A percentile compares a stretch with the other conserved stretches of the same genome.
Conservation (phyloP, 257 asterid species). For the Solanum chilense region DNA sequence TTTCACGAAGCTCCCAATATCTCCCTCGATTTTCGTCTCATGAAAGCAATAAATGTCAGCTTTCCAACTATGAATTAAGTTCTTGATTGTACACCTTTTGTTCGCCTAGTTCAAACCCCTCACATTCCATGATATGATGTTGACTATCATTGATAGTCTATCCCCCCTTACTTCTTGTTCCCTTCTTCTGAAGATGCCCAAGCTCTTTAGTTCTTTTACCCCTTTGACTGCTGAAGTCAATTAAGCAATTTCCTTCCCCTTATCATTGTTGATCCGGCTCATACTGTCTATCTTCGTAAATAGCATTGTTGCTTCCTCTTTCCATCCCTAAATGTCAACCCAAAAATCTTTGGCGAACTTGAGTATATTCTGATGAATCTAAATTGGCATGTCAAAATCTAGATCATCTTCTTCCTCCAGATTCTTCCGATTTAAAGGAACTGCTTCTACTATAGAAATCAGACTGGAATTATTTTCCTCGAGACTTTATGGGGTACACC, state of each 20-base stretch:
- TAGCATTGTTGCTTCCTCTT: not conserved
- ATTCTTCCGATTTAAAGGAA: not conserved
- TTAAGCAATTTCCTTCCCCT: not conserved
- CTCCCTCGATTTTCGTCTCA: not conserved
- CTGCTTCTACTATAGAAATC: not conserved
- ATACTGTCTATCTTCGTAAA: not conserved
- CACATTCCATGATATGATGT: not conserved
- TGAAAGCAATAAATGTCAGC: not conserved
- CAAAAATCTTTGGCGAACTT: too few relatives aligned
- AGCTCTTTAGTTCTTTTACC: too few relatives aligned
- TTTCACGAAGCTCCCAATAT: not conserved
- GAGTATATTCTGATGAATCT: too few relatives aligned
- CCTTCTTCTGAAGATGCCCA: not conserved
- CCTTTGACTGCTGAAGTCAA: not conserved
- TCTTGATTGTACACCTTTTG: not conserved
- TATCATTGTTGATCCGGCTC: not conserved
- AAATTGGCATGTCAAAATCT: too few relatives aligned
- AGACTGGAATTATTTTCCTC: not conserved
- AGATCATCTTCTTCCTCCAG: not conserved
- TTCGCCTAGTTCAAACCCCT: not conserved
- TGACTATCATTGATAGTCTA: not conserved
- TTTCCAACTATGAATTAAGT: not conserved
- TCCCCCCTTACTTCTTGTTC: not conserved
- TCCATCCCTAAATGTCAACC: too few relatives aligned
- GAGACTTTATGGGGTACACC: not conserved